Conservation (phyloP, 176 grass and related monocot genomes). For the Musa schizocarpa region DNA sequence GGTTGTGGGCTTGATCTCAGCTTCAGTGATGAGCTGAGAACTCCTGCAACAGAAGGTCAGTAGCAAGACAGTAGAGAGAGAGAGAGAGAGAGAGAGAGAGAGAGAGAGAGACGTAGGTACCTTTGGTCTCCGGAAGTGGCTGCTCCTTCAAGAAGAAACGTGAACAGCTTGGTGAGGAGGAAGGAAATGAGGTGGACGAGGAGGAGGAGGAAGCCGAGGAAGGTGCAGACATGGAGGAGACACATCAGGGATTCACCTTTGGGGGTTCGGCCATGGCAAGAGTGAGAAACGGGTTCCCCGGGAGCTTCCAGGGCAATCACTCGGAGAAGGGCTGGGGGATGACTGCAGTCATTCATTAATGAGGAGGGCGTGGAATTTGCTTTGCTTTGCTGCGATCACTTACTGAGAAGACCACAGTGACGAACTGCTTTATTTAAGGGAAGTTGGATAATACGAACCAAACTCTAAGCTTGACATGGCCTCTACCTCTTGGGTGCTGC, state of each 20-base stretch:
- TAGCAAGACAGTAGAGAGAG: not conserved
- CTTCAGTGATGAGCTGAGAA: not conserved
- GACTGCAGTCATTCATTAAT: not conserved
- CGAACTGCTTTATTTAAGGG: not conserved
- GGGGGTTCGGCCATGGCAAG: conserved; percentile 4
- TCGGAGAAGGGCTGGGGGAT: not conserved
- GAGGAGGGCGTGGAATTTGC: not conserved
- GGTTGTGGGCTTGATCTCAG: not conserved
- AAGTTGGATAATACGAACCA: not conserved
- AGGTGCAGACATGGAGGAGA: conserved; percentile 31
- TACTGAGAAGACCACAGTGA: not conserved
- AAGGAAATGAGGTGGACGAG: conserved; percentile 41
- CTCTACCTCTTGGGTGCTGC: too few relatives aligned
- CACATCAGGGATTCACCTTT: conserved; percentile 18
- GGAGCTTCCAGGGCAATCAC: not conserved
- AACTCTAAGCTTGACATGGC: not conserved
- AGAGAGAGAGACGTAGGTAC: conserved; percentile 7
- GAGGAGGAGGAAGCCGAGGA: conserved; percentile 39
- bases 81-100: not conserved
- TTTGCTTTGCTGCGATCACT: not conserved
- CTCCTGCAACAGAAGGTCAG: conserved; percentile 10
- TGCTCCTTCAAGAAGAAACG: conserved; percentile 15
- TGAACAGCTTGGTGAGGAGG: conserved; percentile 68
- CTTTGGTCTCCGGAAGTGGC: conserved; percentile 11
- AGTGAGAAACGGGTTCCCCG: not conserved